phyloP scores from a whole-genome alignment of 352 stramenopile species.

The Phytophthora cactorum region DNA sequence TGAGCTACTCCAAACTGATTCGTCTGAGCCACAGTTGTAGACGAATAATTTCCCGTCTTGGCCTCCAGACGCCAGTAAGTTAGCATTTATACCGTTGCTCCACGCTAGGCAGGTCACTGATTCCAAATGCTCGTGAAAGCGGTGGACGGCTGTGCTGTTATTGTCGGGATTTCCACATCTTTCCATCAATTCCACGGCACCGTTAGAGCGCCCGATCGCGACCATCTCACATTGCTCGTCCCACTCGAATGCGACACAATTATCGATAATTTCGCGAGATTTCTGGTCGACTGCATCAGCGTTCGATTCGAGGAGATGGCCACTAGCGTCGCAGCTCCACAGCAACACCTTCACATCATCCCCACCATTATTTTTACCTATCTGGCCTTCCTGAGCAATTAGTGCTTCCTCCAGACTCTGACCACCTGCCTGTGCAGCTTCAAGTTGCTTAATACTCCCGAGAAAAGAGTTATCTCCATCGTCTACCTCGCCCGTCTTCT shows the following conservation, averaged over 20 bases:
- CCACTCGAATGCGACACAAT: conserved; percentile 40
- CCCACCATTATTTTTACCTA: neutral
- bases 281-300: conserved; percentile 33
- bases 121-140: conserved; percentile 67
- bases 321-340: conserved; percentile 55
- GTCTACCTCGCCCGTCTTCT: neutral
- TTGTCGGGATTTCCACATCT: neutral
- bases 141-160: conserved; percentile 8
- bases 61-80: conserved; percentile 52
- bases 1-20: neutral
- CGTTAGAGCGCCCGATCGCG: conserved; percentile 49
- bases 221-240: conserved; percentile 31
- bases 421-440: conserved; percentile 54
- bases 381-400: conserved; percentile 32
- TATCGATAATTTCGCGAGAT: conserved; percentile 28
- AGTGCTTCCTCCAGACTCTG: conserved; percentile 61
- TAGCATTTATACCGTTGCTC: conserved; percentile 17
- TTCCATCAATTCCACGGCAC: conserved; percentile 50
- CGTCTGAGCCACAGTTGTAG: conserved; percentile 31
- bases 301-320: conserved; percentile 48
- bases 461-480: conserved; percentile 33
- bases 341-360: conserved; percentile 44
- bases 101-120: conserved; percentile 50
- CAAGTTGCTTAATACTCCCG: conserved; percentile 55
- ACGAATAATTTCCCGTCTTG: conserved; percentile 65